Evolutionary conservation across 2,329 filamentous ascomycete genomes (phyloP).

Genomic region (Aspergillus sp.): DNA sequence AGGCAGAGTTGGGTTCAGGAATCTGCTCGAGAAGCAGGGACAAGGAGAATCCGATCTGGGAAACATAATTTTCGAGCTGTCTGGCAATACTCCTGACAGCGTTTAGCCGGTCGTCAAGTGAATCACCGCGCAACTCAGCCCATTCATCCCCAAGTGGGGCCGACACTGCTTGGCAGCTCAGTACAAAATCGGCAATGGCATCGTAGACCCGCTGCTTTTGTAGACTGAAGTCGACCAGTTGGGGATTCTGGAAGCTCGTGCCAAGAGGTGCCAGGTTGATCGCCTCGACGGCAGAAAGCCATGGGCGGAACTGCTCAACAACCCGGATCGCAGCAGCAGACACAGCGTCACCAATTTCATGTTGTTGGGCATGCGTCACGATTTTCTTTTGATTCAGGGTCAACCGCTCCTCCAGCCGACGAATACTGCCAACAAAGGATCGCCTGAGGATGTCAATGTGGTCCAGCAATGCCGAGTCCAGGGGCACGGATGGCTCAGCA

Average conservation of each 20-base stretch:
- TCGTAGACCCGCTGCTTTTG: constrained; percentile 95
- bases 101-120: constrained; percentile 78
- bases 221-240: constrained; percentile 77
- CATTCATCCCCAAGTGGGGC: constrained; percentile 91
- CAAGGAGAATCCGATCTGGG: constrained; percentile 81
- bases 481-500: constrained; percentile 64
- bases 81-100: constrained; percentile 72
- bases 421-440: constrained; percentile 77
- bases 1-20: constrained; percentile 49
- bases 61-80: constrained; percentile 79
- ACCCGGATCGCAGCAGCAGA: constrained; percentile 75
- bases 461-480: constrained; percentile 75
- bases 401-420: constrained; percentile 81
- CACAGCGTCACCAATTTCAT: constrained; percentile 74
- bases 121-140: constrained; percentile 85
- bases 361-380: constrained; percentile 72
- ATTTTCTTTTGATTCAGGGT: constrained; percentile 77
- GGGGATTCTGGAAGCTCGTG: constrained; percentile 74
- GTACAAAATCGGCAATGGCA: constrained; percentile 80
- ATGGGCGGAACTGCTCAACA: constrained; percentile 82
- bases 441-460: constrained; percentile 81
- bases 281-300: constrained; percentile 85
- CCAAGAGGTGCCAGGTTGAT: constrained; percentile 79
- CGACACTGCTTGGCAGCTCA: constrained; percentile 86
- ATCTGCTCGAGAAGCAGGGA: constrained; percentile 83